phyloP scores from a whole-genome alignment of 2,329 filamentous ascomycete species.

The Byssochlamys sp. region DNA sequence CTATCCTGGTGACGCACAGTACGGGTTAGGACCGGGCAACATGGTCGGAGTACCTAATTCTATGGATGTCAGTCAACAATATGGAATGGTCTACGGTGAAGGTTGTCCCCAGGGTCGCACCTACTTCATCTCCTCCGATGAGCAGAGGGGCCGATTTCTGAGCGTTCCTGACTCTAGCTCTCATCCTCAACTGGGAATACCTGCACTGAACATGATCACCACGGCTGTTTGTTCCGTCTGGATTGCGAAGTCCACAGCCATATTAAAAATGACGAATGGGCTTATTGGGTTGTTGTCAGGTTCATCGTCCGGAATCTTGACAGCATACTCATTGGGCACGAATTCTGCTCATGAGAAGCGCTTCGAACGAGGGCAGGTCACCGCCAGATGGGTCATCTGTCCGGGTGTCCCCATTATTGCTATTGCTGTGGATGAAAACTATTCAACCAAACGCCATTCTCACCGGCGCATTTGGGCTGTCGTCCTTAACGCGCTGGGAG shows the following conservation, averaged over 20 bases:
- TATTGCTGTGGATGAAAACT: constrained; percentile 74
- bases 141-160: constrained; percentile 68
- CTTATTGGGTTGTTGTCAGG: constrained; percentile 74
- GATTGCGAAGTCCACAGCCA: constrained; percentile 71
- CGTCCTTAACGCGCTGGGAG: constrained; percentile 84
- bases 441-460: constrained; percentile 59
- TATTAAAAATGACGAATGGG: constrained; percentile 64
- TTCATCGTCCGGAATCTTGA: constrained; percentile 72
- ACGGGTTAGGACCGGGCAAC: constrained; percentile 68
- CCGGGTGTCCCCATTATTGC: constrained; percentile 86
- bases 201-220: constrained; percentile 58
- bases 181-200: constrained; percentile 62
- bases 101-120: constrained; percentile 72
- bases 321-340: constrained; percentile 65
- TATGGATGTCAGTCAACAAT: constrained; percentile 81
- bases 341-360: constrained; percentile 51
- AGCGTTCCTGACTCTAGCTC: constrained; percentile 51
- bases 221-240: constrained; percentile 73
- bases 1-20: constrained; percentile 62
- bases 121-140: constrained; percentile 65
- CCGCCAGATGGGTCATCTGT: constrained; percentile 78
- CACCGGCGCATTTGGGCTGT: constrained; percentile 77
- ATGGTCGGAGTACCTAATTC: constrained; percentile 68
- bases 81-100: constrained; percentile 75
- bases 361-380: constrained; percentile 65